Conservation (phyloP, 768 basidiomycete genomes). For the Hydnum rufescens region DNA sequence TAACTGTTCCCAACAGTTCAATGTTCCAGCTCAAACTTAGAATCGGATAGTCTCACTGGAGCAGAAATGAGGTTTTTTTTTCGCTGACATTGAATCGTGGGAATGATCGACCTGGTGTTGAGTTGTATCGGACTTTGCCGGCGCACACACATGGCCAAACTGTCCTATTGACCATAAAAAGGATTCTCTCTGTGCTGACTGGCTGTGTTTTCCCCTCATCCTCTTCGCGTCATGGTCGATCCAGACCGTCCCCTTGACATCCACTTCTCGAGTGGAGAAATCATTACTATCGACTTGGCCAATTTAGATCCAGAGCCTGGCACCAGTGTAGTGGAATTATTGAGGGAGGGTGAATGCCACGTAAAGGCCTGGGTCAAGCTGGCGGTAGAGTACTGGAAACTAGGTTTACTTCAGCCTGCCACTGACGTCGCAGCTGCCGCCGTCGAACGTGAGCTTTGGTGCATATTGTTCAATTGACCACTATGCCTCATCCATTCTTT, state of each 20-base stretch:
- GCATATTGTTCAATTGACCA: background rate
- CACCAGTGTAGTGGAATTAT: constrained; percentile 16
- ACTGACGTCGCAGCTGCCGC: background rate
- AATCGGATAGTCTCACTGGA: too few species aligned
- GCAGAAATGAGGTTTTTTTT: too few species aligned
- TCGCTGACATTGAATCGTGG: too few species aligned
- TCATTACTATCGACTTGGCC: constrained; percentile 79
- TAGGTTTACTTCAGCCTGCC: background rate
- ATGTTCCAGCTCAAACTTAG: too few species aligned
- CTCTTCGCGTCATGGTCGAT: too few species aligned
- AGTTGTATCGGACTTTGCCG: too few species aligned
- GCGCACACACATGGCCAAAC: too few species aligned
- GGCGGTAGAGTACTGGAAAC: background rate
- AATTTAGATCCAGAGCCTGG: constrained; percentile 56
- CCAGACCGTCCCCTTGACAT: background rate
- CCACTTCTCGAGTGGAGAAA: constrained; percentile 24
- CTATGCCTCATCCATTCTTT: background rate
- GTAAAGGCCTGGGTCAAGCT: constrained; percentile 39
- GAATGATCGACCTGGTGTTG: too few species aligned
- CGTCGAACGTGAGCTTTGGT: background rate
- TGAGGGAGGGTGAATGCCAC: constrained; percentile 51
- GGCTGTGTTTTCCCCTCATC: too few species aligned
- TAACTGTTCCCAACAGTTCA: too few species aligned
- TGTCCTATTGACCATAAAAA: too few species aligned
- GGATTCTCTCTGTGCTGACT: too few species aligned